Base-by-base conservation (phyloP, 169 alveolate species). In the Plasmodium gonderi region DNA sequence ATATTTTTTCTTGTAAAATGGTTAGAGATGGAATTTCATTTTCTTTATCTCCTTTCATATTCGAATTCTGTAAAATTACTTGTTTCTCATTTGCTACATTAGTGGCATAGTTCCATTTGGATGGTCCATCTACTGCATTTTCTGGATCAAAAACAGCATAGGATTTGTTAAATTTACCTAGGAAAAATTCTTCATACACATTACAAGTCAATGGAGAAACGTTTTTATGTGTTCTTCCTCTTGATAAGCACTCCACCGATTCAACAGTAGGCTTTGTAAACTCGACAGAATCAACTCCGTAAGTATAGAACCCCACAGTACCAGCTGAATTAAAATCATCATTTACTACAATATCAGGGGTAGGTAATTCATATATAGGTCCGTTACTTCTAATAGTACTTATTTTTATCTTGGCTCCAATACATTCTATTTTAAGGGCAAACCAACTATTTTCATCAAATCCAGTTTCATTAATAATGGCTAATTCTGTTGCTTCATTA, bases 401-500 rank as follows among this genome's bases (percentile, higher is more conserved):
- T 75, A 92, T 79, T 51, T 77, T 92, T 64, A 96, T 90, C 26
- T 95, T 68, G 11, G 96, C 91, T 45, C 92, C 97, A 31, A 92
- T 45, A 42, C 96, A 92, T 80, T 95, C 97, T 26, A 96, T 95
- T 72, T 97, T 89, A 38, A 96, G 95, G 33, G 94, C 96, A 80
- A 96, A 96, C 98, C 97, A 96, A 42, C 90, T 95, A 45, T 90
- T 93, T n/a, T 95, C 91, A 20, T 87, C 80, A 72, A 91, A 94
- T 1, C 96, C 97, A 26, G 95, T 91, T 54, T 94, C 97, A 14
- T 92, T 95, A 38, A 97, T 94, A 14, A 96, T 95, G 14, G 98
- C 97, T 51, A 97, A 82, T 90, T 96, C 98, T 26, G 94, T 94
- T 29, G 97, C 97, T 17, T 80, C 96, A 14, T 98, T 98, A 74